These are phyloP conservation scores for Malassezia furfur DNA, from an alignment of 1,284 basidiomycete genomes.

Conservation along the genomic window DNA sequence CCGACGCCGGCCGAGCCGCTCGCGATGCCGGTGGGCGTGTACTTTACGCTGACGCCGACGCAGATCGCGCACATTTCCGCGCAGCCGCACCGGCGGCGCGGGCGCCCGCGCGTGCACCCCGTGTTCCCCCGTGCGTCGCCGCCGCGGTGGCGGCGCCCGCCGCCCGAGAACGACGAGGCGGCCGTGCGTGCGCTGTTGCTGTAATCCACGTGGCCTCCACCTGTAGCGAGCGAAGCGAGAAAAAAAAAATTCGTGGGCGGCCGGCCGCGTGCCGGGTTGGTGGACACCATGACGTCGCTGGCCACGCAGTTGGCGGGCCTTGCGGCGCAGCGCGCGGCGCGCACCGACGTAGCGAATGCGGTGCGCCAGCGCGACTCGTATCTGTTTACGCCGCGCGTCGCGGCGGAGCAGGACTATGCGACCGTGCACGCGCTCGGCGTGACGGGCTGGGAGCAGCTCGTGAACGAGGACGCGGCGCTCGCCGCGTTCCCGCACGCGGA, in stretches of 20 bases:
- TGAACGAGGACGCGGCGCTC: conserved; percentile 36
- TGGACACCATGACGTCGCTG: conserved; percentile 58
- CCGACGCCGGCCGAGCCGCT: not conserved
- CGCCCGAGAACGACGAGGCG: not conserved
- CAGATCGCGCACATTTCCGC: not conserved
- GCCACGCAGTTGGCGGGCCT: conserved; percentile 71
- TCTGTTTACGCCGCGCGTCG: conserved; percentile 57
- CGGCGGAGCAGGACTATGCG: conserved; percentile 56
- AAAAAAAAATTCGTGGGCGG: not conserved
- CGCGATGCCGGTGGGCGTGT: not conserved
- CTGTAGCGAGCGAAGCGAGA: too few relatives aligned
- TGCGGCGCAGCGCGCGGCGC: conserved; percentile 67
- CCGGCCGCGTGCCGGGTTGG: conserved; percentile 26
- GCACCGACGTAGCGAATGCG: conserved; percentile 59
- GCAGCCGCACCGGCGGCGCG: not conserved
- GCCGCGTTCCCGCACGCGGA: conserved; percentile 52
- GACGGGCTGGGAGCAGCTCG: conserved; percentile 66
- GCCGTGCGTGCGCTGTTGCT: not conserved
- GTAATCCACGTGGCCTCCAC: not conserved
- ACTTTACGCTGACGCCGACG: not conserved
- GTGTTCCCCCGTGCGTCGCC: not conserved
- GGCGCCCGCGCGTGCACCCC: not conserved
- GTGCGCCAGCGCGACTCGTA: conserved; percentile 62
- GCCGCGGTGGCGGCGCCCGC: not conserved
- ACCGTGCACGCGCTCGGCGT: conserved; percentile 72